phyloP scores from a whole-genome alignment of 805 yeast species.

The Martiniozyma abietophila region DNA sequence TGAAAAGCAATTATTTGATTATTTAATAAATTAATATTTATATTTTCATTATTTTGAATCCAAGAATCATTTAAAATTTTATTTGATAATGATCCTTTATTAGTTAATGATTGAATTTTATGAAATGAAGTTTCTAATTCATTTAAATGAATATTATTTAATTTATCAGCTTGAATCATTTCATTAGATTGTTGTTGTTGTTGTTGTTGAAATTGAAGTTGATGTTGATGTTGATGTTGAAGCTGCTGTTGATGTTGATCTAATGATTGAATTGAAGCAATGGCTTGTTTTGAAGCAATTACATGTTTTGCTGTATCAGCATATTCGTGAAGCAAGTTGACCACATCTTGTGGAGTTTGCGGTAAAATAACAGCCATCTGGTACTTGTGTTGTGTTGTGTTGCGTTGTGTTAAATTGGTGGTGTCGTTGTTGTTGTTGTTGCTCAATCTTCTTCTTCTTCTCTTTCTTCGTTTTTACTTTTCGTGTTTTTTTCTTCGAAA shows the following conservation, averaged over 20 bases:
- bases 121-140: slow-evolving; percentile 2
- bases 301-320: too few species aligned
- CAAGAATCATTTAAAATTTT: slow-evolving; percentile 23
- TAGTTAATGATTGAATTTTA: slow-evolving; percentile 4
- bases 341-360: too few species aligned
- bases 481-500: too few species aligned
- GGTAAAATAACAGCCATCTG: too few species aligned
- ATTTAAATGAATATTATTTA: neutral
- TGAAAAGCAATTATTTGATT: slow-evolving; percentile 59
- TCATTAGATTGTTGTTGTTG: slow-evolving; percentile 17
- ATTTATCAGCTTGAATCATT: slow-evolving; percentile 6
- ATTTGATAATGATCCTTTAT: slow-evolving; percentile 2
- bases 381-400: too few species aligned
- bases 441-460: too few species aligned
- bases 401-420: too few species aligned
- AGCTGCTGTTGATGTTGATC: slow-evolving; percentile 14
- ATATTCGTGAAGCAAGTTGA: too few species aligned
- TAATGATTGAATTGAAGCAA: slow-evolving; percentile 13
- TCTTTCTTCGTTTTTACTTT: too few species aligned
- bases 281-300: too few species aligned
- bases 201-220: slow-evolving; percentile 20
- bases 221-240: slow-evolving; percentile 23
- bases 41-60: slow-evolving; percentile 21
- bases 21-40: slow-evolving; percentile 39
- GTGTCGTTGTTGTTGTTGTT: too few species aligned